Base-by-base conservation (phyloP, 2,329 filamentous ascomycete genomes). In the Xylaria sp. region DNA sequence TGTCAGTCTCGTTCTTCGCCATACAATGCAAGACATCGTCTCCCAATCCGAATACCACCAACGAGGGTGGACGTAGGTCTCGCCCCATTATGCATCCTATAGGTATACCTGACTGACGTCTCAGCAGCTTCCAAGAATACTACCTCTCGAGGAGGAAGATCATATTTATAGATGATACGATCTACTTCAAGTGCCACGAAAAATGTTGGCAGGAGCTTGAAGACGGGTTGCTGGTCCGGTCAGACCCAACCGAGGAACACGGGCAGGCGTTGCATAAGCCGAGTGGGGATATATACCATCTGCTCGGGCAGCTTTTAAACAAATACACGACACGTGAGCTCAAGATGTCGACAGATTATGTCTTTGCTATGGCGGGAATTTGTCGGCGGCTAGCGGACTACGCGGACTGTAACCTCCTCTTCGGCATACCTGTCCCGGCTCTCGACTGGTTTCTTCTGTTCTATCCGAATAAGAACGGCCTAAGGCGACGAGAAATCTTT, bases 381-480 rank as follows among this genome's bases (percentile, higher is more conserved):
- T 65, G 64, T 52, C 61, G 66, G 13, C 61, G 66, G 13, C 19
- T 68, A n/a, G 54, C 64, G 23, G 66, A 68, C 21, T 62, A 68
- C 40, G 64, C 55, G 15, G 35, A 60, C 19, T 66, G 66, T 47
- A 37, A 29, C 29, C 64, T 66, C 23, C 61, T 68, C 27, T 66
- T 53, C n/a, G 66, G 66, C 37, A 65, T 66, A 41, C 66, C 66
- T 33, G 58, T 60, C 4, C 27, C 57, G 4, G 66, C 61, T 8
- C 47, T 68, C n/a, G 66, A 68, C 25, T 68, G 66, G 63, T 68
- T 68, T 37, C 40, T 68, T 9, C 23, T 68, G 13, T 68, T 66
- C 54, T 68, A 68, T 40, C 61, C 58, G 15, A 58, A 51, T 33
- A 58, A 60, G 41, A 43, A 44, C 17, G 66, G 66, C 10, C 54